Conservation (phyloP, 139 green algal genomes). For the Chlorella ohadii region DNA sequence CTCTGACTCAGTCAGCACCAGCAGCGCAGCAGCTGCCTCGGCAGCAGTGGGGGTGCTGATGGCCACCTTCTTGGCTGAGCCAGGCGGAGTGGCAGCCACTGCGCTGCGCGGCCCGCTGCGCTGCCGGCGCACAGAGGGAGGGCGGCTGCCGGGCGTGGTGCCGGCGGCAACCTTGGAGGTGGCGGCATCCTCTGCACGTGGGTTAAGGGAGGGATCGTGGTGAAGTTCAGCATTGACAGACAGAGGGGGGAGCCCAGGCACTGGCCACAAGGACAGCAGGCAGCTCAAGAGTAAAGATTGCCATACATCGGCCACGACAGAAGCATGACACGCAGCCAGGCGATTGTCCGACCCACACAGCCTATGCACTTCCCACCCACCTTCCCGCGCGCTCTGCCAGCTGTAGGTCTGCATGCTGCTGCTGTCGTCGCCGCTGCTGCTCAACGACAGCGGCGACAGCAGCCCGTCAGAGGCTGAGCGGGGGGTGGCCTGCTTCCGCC, state of each 20-base stretch:
- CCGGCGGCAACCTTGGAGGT: neutral
- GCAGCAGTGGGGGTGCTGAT: conserved; percentile 7
- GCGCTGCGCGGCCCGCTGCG: neutral
- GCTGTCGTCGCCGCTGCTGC: conserved; percentile 8
- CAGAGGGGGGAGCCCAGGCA: too few species aligned
- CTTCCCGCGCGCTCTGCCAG: neutral
- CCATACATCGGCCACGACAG: too few species aligned
- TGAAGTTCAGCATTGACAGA: too few species aligned
- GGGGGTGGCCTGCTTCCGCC: conserved; percentile 31
- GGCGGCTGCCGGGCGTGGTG: neutral
- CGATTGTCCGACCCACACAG: too few species aligned
- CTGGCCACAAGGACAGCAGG: too few species aligned
- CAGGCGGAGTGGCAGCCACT: neutral
- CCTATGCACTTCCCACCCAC: too few species aligned
- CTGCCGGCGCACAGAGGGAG: neutral
- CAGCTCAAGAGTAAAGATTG: too few species aligned
- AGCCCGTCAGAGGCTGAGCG: neutral
- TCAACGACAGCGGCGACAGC: neutral
- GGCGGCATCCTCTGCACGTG: conserved; percentile 6
- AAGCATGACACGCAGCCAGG: too few species aligned
- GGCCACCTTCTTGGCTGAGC: neutral
- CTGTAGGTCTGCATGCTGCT: conserved; percentile 32
- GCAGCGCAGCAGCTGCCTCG: conserved; percentile 17
- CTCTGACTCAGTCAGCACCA: conserved; percentile 27
- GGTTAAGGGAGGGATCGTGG: neutral